phyloP scores from a whole-genome alignment of 1,284 basidiomycete genomes.

The Marasmius tenuissimus region DNA sequence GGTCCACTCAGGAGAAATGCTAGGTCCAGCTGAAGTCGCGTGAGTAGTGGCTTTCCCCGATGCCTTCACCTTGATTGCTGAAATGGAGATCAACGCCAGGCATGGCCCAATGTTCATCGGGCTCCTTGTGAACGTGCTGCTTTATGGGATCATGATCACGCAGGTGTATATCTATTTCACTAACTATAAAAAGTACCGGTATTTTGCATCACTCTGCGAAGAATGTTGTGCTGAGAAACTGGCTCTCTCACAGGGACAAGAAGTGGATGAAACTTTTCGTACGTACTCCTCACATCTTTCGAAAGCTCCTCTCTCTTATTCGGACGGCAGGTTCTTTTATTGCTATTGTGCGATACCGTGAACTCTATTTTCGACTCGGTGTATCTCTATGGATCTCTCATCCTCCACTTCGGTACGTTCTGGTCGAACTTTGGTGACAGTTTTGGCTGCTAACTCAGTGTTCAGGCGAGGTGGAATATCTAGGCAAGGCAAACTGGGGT shows the following conservation, averaged over 20 bases:
- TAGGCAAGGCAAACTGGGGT: slow-evolving; percentile 36
- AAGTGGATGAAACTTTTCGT: slow-evolving; percentile 23
- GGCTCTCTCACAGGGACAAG: slow-evolving; percentile 13
- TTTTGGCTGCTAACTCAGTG: background rate
- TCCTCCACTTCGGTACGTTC: slow-evolving; percentile 34
- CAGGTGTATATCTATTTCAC: slow-evolving; percentile 37
- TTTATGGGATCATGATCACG: slow-evolving; percentile 39
- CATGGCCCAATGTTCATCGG: slow-evolving; percentile 37
- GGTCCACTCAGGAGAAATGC: background rate
- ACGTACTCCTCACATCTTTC: background rate
- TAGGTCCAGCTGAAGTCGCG: slow-evolving; percentile 17
- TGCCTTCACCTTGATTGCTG: background rate
- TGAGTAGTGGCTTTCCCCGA: slow-evolving; percentile 1
- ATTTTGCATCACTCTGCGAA: too few species aligned
- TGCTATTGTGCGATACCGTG: slow-evolving; percentile 35
- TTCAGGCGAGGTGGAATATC: slow-evolving; percentile 26
- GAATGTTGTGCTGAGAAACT: too few species aligned
- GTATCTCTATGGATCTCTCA: slow-evolving; percentile 35
- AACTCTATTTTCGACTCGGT: slow-evolving; percentile 34
- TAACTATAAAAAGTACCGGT: slow-evolving; percentile 27
- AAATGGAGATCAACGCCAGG: slow-evolving; percentile 14
- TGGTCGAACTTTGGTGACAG: background rate
- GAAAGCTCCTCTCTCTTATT: background rate
- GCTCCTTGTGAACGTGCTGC: slow-evolving; percentile 29
- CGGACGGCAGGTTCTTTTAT: slow-evolving; percentile 24